These are phyloP conservation scores for Saccharomycopsis fermentans DNA, from an alignment of 805 yeast genomes.

Conservation along the genomic window DNA sequence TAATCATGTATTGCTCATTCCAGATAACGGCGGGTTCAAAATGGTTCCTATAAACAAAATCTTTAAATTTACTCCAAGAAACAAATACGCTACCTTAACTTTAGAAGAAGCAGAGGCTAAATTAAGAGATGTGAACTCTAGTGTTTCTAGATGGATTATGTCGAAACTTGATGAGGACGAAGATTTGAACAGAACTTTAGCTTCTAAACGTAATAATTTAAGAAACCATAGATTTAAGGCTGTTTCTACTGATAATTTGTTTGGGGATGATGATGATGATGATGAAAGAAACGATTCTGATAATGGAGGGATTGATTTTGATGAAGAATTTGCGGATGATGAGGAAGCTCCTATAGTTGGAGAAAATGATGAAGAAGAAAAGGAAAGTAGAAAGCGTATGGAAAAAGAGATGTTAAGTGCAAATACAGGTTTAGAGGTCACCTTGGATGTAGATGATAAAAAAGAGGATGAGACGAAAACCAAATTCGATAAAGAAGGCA, in stretches of 20 bases:
- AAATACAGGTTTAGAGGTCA: constrained; percentile 45
- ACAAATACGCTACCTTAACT: constrained; percentile 86
- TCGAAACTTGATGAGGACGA: constrained; percentile 58
- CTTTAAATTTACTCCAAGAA: constrained; percentile 86
- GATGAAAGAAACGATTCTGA: constrained; percentile 54
- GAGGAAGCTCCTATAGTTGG: constrained; percentile 93
- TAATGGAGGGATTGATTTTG: constrained; percentile 86
- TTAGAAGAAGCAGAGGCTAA: constrained; percentile 94
- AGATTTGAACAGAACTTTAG: constrained; percentile 33
- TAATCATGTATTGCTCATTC: constrained; percentile 73
- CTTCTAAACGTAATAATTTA: constrained; percentile 26
- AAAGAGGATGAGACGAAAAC: constrained; percentile 65
- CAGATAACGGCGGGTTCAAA: constrained; percentile 76
- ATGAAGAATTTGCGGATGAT: constrained; percentile 96
- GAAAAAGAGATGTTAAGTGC: constrained; percentile 81
- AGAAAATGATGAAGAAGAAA: constrained; percentile 65
- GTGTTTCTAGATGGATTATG: constrained; percentile 93
- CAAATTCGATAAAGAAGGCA: constrained; percentile 85
- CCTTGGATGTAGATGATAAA: constrained; percentile 51
- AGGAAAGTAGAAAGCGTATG: constrained; percentile 74
- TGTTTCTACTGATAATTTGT: constrained; percentile 31
- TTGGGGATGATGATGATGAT: constrained; percentile 26
- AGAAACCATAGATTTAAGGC: constrained; percentile 32
- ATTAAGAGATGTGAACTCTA: constrained; percentile 65
- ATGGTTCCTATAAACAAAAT: constrained; percentile 94